Evolutionary conservation across 352 stramenopile genomes (phyloP).

Genomic region (Phytophthora sp.): DNA sequence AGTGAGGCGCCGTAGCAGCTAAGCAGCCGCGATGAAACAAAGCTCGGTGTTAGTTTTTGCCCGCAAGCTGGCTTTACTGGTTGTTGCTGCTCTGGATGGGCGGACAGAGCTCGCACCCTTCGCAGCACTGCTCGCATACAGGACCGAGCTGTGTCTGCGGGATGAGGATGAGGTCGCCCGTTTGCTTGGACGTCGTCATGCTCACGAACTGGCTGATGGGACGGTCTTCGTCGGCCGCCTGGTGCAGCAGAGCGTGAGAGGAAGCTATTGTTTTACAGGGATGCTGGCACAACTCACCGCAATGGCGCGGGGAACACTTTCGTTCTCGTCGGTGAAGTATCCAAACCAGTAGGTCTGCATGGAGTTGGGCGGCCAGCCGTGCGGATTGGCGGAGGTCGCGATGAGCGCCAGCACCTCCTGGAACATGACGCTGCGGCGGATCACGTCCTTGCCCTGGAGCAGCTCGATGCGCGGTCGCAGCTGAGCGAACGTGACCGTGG

Average conservation of each 20-base stretch:
- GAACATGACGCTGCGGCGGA: slow-evolving; percentile 73
- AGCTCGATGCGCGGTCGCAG: slow-evolving; percentile 73
- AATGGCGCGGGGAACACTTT: slow-evolving; percentile 50
- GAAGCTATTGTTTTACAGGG: background rate
- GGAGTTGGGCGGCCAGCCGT: slow-evolving; percentile 63
- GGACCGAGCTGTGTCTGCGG: slow-evolving; percentile 83
- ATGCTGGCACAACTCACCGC: slow-evolving; percentile 27
- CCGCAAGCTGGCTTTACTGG: no score
- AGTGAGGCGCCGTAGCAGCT: slow-evolving; percentile 17
- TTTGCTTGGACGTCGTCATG: slow-evolving; percentile 76
- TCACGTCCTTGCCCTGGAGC: slow-evolving; percentile 65
- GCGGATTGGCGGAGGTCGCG: slow-evolving; percentile 59
- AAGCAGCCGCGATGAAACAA: slow-evolving; percentile 16
- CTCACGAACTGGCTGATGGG: slow-evolving; percentile 63
- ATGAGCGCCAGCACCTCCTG: slow-evolving; percentile 79
- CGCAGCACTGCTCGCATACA: slow-evolving; percentile 71
- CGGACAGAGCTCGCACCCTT: slow-evolving; percentile 58
- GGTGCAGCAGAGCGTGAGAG: background rate
- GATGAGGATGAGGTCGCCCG: slow-evolving; percentile 72
- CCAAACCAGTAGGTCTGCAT: slow-evolving; percentile 85
- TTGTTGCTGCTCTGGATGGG: slow-evolving; percentile 23
- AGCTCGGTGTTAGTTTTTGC: no score
- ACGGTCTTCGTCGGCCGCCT: slow-evolving; percentile 50
- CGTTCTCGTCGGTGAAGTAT: slow-evolving; percentile 53
- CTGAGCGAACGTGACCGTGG: slow-evolving; percentile 64